These are phyloP conservation scores for Termitomyces sp. DNA, from an alignment of 768 basidiomycete species.

Conservation along the genomic window DNA sequence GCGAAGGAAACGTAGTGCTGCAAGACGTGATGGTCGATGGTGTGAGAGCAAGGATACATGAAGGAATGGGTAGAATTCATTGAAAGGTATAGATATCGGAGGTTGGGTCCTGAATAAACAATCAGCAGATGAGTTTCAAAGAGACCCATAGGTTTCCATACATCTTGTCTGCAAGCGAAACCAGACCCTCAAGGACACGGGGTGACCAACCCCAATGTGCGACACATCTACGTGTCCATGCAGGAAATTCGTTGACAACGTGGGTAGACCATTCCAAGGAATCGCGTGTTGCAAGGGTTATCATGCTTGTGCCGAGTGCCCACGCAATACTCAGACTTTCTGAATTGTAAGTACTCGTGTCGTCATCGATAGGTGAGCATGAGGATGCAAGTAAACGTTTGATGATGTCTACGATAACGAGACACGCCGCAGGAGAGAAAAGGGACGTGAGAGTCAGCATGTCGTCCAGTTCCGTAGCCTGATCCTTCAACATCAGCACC, in stretches of 20 bases:
- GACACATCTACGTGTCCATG: conserved; percentile 42
- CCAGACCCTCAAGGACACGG: conserved; percentile 49
- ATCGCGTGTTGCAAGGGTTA: conserved; percentile 39
- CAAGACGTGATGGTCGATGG: conserved; percentile 58
- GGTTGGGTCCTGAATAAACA: conserved; percentile 16
- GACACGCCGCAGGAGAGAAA: conserved; percentile 39
- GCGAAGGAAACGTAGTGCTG: conserved; percentile 57
- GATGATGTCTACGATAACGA: conserved; percentile 39
- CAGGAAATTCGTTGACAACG: conserved; percentile 32
- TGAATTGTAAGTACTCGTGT: conserved; percentile 27
- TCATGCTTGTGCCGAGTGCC: conserved; percentile 58
- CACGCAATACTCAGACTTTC: conserved; percentile 27
- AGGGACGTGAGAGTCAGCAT: conserved; percentile 49
- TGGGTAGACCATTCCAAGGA: conserved; percentile 38
- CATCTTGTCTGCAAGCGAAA: conserved; percentile 41
- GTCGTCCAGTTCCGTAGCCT: conserved; percentile 43
- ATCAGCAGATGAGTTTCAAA: not conserved
- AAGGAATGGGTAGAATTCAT: conserved; percentile 48
- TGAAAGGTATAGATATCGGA: conserved; percentile 33
- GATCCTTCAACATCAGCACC: not conserved
- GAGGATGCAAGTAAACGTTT: conserved; percentile 27
- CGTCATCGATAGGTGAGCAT: not conserved
- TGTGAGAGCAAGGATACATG: conserved; percentile 63
- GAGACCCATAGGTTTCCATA: conserved; percentile 18
- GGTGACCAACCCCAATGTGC: conserved; percentile 56